A percentile compares a stretch with the other conserved stretches of the same genome.
Conservation (phyloP, 2,329 filamentous ascomycete species). For the Dothistroma pini region DNA sequence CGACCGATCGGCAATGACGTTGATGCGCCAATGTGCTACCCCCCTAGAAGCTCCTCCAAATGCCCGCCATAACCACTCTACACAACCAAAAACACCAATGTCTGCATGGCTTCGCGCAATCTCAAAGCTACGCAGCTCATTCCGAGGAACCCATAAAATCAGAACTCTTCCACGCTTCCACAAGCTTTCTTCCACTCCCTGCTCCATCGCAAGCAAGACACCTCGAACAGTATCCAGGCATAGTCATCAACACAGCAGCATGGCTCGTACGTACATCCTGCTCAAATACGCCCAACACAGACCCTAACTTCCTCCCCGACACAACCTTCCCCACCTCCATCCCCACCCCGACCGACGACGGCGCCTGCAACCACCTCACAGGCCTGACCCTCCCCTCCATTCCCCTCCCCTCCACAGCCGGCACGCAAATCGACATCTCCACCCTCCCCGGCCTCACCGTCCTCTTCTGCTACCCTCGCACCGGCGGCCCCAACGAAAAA, state of each 20-base stretch:
- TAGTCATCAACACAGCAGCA: not conserved
- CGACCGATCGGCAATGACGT: not conserved
- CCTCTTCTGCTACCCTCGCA: slow-evolving; percentile 44
- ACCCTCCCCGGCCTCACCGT: slow-evolving; percentile 38
- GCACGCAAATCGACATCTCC: slow-evolving; percentile 33
- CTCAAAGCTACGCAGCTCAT: not conserved
- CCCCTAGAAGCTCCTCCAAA: not conserved
- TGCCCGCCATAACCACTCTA: not conserved
- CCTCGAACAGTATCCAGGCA: not conserved
- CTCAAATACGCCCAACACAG: not conserved
- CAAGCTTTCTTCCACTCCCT: not conserved
- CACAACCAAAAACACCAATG: not conserved
- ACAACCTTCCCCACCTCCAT: slow-evolving; percentile 34
- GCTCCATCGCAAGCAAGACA: not conserved
- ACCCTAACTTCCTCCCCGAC: slow-evolving; percentile 3
- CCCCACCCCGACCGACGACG: slow-evolving; percentile 41
- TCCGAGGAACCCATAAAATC: not conserved
- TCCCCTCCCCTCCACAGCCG: slow-evolving; percentile 34
- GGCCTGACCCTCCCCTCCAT: slow-evolving; percentile 33
- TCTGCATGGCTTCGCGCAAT: not conserved
- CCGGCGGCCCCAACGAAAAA: slow-evolving; percentile 38
- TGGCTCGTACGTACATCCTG: slow-evolving; percentile 2
- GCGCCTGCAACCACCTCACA: slow-evolving; percentile 39
- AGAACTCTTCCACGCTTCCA: not conserved
- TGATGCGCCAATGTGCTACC: not conserved